Evolutionary conservation across 2,329 filamentous ascomycete species (phyloP).

Genomic region (Neonectria punicea): DNA sequence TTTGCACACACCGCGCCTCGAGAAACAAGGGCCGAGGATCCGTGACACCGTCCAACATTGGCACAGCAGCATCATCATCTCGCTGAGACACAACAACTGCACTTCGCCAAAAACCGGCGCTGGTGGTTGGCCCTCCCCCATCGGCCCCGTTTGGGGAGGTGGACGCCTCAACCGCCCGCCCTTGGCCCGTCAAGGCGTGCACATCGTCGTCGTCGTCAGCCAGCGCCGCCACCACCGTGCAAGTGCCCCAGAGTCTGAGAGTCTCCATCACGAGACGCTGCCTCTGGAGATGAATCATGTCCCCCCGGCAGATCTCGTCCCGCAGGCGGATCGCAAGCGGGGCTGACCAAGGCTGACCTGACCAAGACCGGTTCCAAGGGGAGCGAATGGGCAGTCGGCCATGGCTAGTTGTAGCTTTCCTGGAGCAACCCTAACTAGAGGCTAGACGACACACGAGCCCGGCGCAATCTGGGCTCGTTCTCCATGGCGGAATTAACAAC

Average conservation of each 20-base stretch:
- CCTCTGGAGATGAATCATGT: not conserved
- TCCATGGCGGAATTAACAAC: slow-evolving; percentile 26
- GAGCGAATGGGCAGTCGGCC: not conserved
- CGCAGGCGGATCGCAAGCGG: slow-evolving; percentile 4
- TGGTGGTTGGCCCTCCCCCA: slow-evolving; percentile 25
- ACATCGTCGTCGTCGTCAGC: not conserved
- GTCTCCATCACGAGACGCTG: not conserved
- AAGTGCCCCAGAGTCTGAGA: not conserved
- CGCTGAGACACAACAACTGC: slow-evolving; percentile 35
- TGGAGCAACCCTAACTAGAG: not conserved
- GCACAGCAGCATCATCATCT: slow-evolving; percentile 18
- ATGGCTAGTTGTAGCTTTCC: not conserved
- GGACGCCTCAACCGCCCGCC: slow-evolving; percentile 10
- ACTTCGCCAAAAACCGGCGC: slow-evolving; percentile 16
- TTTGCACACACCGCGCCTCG: not conserved
- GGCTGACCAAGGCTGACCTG: slow-evolving; percentile 26
- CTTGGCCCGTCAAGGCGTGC: not conserved
- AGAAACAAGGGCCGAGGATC: not conserved
- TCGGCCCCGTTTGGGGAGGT: slow-evolving; percentile 6
- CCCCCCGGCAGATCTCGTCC: not conserved
- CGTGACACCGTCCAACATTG: slow-evolving; percentile 4
- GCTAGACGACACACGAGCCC: not conserved
- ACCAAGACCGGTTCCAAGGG: not conserved
- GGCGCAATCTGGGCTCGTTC: slow-evolving; percentile 1
- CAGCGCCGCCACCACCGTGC: not conserved